phyloP scores from a whole-genome alignment of 805 yeast species.

The Zygosaccharomyces lentus region DNA sequence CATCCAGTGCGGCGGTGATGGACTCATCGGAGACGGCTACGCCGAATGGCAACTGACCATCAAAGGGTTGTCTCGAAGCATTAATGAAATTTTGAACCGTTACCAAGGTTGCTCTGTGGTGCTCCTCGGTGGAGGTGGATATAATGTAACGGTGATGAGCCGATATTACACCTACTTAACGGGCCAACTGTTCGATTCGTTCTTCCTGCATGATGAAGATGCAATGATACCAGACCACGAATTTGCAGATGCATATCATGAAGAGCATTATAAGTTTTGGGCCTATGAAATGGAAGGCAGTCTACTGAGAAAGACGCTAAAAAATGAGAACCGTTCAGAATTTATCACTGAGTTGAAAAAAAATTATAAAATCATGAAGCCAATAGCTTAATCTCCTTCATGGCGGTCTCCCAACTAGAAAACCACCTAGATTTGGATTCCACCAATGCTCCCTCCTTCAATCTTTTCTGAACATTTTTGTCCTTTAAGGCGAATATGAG shows the following conservation, averaged over 20 bases:
- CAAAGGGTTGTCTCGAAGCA: constrained; percentile 41
- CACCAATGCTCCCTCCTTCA: constrained; percentile 65
- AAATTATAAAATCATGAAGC: constrained; percentile 9
- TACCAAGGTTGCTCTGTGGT: constrained; percentile 28
- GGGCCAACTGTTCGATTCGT: constrained; percentile 14
- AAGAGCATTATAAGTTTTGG: constrained; percentile 50
- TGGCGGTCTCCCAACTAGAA: constrained; percentile 56
- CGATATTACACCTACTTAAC: constrained; percentile 49
- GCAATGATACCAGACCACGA: constrained; percentile 53
- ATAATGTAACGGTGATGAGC: constrained; percentile 56
- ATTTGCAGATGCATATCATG: constrained; percentile 40
- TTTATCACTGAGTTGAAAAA: constrained; percentile 5
- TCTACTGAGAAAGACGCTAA: constrained; percentile 30
- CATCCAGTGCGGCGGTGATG: constrained; percentile 72
- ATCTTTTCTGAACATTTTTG: constrained; percentile 31
- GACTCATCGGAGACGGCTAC: constrained; percentile 58
- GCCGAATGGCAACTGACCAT: constrained; percentile 68
- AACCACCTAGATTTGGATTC: constrained; percentile 75
- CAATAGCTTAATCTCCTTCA: constrained; percentile 24
- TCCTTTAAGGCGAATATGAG: constrained; percentile 37
- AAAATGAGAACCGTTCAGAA: constrained; percentile 28
- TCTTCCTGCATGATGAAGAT: constrained; percentile 30
- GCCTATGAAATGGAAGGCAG: constrained; percentile 35
- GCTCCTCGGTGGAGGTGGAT: constrained; percentile 76
- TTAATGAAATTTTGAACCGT: constrained; percentile 25